phyloP scores from a whole-genome alignment of 441 rosid species.

The Sinapis alba region DNA sequence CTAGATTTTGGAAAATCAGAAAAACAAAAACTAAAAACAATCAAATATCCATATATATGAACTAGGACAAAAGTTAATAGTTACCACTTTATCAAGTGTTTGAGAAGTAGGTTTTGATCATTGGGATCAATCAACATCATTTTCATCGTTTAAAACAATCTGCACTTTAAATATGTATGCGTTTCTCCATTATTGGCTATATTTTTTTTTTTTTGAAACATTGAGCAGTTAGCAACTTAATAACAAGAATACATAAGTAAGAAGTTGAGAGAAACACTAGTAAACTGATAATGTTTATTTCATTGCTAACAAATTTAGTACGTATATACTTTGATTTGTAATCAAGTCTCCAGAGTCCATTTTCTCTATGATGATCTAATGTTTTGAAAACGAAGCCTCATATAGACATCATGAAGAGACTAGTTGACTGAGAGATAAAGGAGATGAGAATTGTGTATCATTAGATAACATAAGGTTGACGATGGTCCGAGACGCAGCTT shows the following conservation, averaged over 20 bases:
- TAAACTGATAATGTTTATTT: background rate
- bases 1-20: no score
- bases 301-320: background rate
- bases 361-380: background rate
- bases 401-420: slow-evolving; percentile 17
- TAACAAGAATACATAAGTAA: background rate
- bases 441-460: slow-evolving; percentile 28
- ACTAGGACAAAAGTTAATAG: no score
- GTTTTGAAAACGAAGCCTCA: background rate
- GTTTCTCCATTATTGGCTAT: no score
- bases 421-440: slow-evolving; percentile 29
- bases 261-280: background rate
- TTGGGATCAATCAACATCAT: no score
- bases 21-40: no score
- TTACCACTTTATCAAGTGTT: no score
- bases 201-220: no score
- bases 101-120: no score
- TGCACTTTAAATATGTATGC: no score
- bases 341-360: background rate
- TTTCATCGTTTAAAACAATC: no score
- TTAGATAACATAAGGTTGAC: slow-evolving; percentile 26
- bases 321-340: background rate
- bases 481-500: slow-evolving; percentile 35
- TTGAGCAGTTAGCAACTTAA: background rate
- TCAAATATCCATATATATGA: no score